Base-by-base conservation (phyloP, 2,329 filamentous ascomycete genomes). In the Colletotrichum australisinense region DNA sequence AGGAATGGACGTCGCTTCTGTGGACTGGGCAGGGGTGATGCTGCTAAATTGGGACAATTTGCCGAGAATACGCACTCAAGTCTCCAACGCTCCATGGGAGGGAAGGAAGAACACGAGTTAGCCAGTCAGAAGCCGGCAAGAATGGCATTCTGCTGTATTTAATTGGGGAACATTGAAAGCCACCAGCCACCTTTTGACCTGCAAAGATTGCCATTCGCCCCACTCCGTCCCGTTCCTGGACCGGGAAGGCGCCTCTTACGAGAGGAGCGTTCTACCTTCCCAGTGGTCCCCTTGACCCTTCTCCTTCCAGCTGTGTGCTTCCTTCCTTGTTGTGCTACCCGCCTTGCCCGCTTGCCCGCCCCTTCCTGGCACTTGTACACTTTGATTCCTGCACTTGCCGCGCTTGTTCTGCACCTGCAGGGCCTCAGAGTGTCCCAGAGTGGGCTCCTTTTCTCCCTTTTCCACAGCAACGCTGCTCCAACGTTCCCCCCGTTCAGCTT, bases 401-500 rank as follows among this genome's bases (percentile, higher is more conserved):
- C 42, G 42, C 42, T 49, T 49, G 42, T 49, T 5, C 42, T 49
- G 42, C 42, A 49, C 42, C 42, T 49, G 42, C 42, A 49, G 42
- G 28, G 26, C 35, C 38, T 30, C 19, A 38, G 14, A 53, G 65
- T 32, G 28, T 42, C 14, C 38, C 38, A 22, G 55, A 56, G 69
- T 68, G 63, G 60, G 35, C 46, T 65, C 63, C 67, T 65, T 74
- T 67, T 67, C 73, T 76, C 53, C 69, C 63, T 78, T 79, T 78
- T 75, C 77, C 77, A 76, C 73, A 49, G 77, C 77, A 78, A 79
- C 77, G 69, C 67, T 69, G 49, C 35, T 72, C 62, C 66, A 73
- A 66, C 76, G 59, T 71, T 69, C 73, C 62, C 30, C 53, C 52
- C 65, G 28, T 28, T 59, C 65, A 63, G 30, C 59, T 70, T 24